Evolutionary conservation across 176 grass and related monocot species (phyloP), one percentile per base, ranked within the genome.

Genomic region (Zoysia pacifica): DNA sequence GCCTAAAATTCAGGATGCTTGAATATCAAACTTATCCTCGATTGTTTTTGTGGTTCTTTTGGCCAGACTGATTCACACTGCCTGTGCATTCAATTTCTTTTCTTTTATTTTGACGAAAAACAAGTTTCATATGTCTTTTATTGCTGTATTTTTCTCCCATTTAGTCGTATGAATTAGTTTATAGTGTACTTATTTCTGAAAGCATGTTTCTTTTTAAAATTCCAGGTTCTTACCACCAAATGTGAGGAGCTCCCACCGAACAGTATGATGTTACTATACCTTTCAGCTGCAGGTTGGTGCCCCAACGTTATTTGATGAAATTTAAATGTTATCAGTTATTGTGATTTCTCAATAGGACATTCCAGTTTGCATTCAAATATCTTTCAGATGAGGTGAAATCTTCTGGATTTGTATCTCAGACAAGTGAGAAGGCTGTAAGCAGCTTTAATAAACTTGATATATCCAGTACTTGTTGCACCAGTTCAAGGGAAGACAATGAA

Each of bases 171-270:
- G 59, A 62, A 62, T 36, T 41, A 77, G 53, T 28, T 16, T 52
- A 70, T 71, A 65, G 1, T 63, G 49, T 9, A 50, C 37, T 70
- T 13, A n/a, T 16, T 71, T 44, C 37, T 40, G 56, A 78, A 87
- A 58, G 12, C 43, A 2, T 18, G 7, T 45, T 45, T 4, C 18
- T 8, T 82, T 8, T 45, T 83, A 62, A 75, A 56, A 56, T 19
- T 85, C 36, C 69, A 97, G 94, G 91, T 97, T 66, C 89, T 97
- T 69, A 85, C 94, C 14, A 94, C 94, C 67, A 94, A 91, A 88
- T 97, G 94, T 39, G 91, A 94, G 73, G 94, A 97, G 74, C 94
- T 97, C 13, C 94, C 89, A 18, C 74, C 28, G 15, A 93, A 97
- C 53, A 87, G 91, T 75, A 87, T 97, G 52, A 71, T 94, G 75